These are phyloP conservation scores for Staphylotrichum tortipilum DNA, from an alignment of 495 filamentous ascomycete genomes.

Conservation along the genomic window DNA sequence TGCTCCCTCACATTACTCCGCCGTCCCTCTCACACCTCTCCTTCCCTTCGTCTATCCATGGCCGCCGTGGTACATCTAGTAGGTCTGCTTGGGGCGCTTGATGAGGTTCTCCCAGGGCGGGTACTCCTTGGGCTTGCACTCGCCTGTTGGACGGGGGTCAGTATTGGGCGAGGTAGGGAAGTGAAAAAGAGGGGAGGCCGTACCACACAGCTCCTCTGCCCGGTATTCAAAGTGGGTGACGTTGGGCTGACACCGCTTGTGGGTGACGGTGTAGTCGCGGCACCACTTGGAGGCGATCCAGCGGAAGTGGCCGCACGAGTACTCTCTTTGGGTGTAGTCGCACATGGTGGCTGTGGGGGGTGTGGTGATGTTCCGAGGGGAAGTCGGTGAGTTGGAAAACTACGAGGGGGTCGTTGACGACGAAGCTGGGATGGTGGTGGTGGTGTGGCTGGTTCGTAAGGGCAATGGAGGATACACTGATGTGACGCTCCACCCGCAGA, in stretches of 20 bases:
- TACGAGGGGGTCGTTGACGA: neutral
- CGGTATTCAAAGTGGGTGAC: conserved; percentile 35
- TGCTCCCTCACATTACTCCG: too few species aligned
- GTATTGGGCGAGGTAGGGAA: neutral
- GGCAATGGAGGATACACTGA: neutral
- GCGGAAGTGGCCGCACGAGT: conserved; percentile 35
- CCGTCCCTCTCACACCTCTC: too few species aligned
- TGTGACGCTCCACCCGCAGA: neutral
- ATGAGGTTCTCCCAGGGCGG: conserved; percentile 33
- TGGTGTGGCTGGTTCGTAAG: too few species aligned
- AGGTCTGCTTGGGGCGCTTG: conserved; percentile 29
- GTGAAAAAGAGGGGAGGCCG: too few species aligned
- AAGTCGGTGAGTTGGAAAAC: neutral
- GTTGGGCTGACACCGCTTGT: conserved; percentile 34
- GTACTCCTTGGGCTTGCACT: conserved; percentile 30
- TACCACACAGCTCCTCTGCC: conserved; percentile 28
- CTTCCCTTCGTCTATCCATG: neutral
- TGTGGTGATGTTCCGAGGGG: neutral
- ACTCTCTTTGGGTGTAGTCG: conserved; percentile 31
- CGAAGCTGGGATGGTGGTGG: neutral
- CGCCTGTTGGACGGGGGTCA: conserved; percentile 22
- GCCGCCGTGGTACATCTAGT: neutral
- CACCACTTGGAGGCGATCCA: conserved; percentile 39
- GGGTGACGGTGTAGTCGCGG: conserved; percentile 30
- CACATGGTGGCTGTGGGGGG: conserved; percentile 17